These are phyloP conservation scores for Solanum ossicruentum DNA, from an alignment of 257 asterid species.

Conservation along the genomic window DNA sequence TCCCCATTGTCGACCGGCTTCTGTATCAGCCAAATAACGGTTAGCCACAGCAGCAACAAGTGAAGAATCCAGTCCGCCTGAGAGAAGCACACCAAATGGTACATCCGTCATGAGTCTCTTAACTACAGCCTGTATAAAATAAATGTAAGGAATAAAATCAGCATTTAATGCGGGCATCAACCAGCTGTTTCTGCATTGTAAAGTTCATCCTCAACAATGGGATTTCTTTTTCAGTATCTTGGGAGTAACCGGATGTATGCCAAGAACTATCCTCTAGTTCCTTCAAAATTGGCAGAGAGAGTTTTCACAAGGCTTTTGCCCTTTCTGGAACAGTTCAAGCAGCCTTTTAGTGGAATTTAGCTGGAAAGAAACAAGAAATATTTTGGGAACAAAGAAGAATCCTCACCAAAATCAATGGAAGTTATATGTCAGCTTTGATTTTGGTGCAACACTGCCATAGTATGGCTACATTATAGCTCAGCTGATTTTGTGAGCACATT, in stretches of 20 bases:
- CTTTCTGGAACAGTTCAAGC: neutral
- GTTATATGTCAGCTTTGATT: neutral
- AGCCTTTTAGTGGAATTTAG: neutral
- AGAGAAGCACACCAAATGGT: slow-evolving; percentile 97
- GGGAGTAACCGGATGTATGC: neutral
- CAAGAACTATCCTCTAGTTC: neutral
- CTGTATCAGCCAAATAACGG: slow-evolving; percentile 65
- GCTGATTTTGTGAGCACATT: neutral
- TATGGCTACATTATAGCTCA: neutral
- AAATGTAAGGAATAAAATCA: slow-evolving; percentile 6
- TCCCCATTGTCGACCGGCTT: slow-evolving; percentile 84
- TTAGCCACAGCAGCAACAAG: slow-evolving; percentile 97
- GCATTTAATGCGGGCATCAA: neutral
- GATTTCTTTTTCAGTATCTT: neutral
- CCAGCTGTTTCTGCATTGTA: neutral
- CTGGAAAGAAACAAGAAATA: neutral
- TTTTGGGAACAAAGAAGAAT: neutral
- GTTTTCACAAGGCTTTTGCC: neutral
- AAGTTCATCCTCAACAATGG: neutral
- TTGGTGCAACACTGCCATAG: neutral
- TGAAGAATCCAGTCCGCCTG: slow-evolving; percentile 98
- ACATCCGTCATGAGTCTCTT: slow-evolving; percentile 99
- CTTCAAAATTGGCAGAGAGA: neutral
- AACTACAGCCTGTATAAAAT: slow-evolving; percentile 57
- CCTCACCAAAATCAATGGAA: neutral